Evolutionary conservation across 2,329 filamentous ascomycete genomes (phyloP), one percentile per base, ranked within the genome.

Genomic region (Cercospora sesami): DNA sequence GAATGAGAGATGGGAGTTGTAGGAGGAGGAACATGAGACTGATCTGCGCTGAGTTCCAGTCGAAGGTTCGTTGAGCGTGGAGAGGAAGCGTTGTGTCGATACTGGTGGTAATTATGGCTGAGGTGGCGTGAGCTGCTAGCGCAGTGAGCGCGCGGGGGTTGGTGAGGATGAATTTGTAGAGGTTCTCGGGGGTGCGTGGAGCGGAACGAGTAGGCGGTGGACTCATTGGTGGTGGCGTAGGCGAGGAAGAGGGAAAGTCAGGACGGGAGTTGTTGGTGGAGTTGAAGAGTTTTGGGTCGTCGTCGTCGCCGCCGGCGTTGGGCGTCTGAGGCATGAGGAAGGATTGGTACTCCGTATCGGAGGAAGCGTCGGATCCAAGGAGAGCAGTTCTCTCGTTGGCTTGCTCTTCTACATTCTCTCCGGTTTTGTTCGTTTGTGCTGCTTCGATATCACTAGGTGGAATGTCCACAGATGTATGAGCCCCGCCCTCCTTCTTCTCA

Each of bases 71-170:
- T 18, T 65, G 60, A 14, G 69, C 55, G 31, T 72, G 69, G 5
- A 72, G 39, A 18, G 71, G 71, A 5, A 72, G 58, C 1, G 69
- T 69, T n/a, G 71, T 60, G 45, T 72, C 71, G 51, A 72, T 69
- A n/a, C 69, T 67, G 26, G 69, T 68, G 2, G 71, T 36, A 10
- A 71, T 64, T 5, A 69, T 57, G n/a, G 71, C 63, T 18, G 69
- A 69, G 6, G 65, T 66, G 5, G 58, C 65, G 12, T 68, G 55
- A 42, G 69, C 69, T 4, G 65, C 60, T 12, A 72, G 60, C 0
- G 69, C 65, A 6, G 69, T 67, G 30, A 59, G 65, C 16, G 60
- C 60, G 8, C 26, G 18, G 2, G 45, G 36, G 14, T 68, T 60
- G 12, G 48, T 60, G 16, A 71, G 55, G 45, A 72, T 71, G n/a